A percentile compares a stretch with the other conserved stretches of the same genome.
Conservation (phyloP, 2,329 filamentous ascomycete species). For the Polychaeton citri region DNA sequence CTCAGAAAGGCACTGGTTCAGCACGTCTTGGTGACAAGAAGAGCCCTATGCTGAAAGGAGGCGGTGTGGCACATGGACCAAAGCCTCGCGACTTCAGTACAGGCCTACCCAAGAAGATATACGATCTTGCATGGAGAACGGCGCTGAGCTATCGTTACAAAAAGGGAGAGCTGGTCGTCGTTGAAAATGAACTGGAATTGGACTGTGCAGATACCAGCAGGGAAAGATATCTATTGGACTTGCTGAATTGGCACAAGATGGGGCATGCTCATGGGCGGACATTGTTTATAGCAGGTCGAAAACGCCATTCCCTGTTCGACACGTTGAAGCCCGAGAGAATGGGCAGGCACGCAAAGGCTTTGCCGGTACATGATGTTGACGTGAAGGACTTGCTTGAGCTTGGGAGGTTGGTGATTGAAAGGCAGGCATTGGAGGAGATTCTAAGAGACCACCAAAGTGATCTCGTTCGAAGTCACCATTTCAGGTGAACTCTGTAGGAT, state of each 20-base stretch:
- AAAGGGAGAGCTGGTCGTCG: slow-evolving; percentile 73
- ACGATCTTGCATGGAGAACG: slow-evolving; percentile 90
- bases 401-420: slow-evolving; percentile 76
- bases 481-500: too few relatives aligned
- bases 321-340: slow-evolving; percentile 49
- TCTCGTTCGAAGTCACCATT: slow-evolving; percentile 5
- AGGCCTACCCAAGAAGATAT: slow-evolving; percentile 71
- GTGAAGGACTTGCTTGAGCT: slow-evolving; percentile 88
- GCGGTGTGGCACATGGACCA: slow-evolving; percentile 82
- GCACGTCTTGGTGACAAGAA: slow-evolving; percentile 73
- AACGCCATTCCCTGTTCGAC: slow-evolving; percentile 49
- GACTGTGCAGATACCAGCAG: slow-evolving; percentile 24
- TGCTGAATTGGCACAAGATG: slow-evolving; percentile 60
- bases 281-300: slow-evolving; percentile 56
- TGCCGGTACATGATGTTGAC: slow-evolving; percentile 68
- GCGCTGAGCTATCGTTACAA: slow-evolving; percentile 85
- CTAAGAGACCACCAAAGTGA: slow-evolving; percentile 61
- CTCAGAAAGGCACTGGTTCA: slow-evolving; percentile 73
- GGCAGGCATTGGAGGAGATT: slow-evolving; percentile 61
- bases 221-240: slow-evolving; percentile 49
- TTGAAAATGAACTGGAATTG: slow-evolving; percentile 61
- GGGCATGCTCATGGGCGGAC: slow-evolving; percentile 55
- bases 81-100: slow-evolving; percentile 85
- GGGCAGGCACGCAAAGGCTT: slow-evolving; percentile 53
- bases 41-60: slow-evolving; percentile 68